Evolutionary conservation across 768 basidiomycete species (phyloP), one percentile per base, ranked within the genome.

Genomic region (Lactifluus hygrophoroides): DNA sequence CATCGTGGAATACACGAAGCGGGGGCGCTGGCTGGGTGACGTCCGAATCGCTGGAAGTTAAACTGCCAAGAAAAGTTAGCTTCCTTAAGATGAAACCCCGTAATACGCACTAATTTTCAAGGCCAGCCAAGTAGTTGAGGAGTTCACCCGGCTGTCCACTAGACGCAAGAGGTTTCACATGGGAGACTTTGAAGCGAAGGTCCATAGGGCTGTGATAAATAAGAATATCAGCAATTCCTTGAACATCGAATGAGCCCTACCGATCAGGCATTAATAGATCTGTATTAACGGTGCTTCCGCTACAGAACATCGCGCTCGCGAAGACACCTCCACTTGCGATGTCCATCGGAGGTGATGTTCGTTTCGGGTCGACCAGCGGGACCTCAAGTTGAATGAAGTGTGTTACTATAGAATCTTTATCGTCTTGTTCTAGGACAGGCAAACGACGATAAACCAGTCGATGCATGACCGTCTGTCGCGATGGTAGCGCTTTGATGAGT

Each of bases 21-120:
- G 85, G 83, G 8, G 79, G 72, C 21, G 75, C 71, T 9, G 81
- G 81, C 56, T 75, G 81, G 14, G 66, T 50, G 5, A 64, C 54
- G 19, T 67, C 65, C 11, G 62, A 47, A 6, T 67, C 68, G 14
- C 66, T 58, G 38, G 67, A 68, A 13, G 62, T 68, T 62, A 77
- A 66, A 62, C 79, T 81, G 60, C 28, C 46, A 25, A 27, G 67
- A 54, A 63, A 43, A 27, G 25, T 52, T n/a, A 50, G 44, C 52
- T 49, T 13, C 55, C 43, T 46, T 25, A 34, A 32, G 43, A 56
- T n/a, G 23, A 40, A 55, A 45, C 30, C 56, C 37, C 25, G 10
- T 30, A 51, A 43, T 23, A 72, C 80, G 21, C 52, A 84, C 83
- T 74, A 82, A 19, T 68, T 53, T 60, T 68, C 65, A 25, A 84